Conservation (phyloP, 2,329 filamentous ascomycete species). For the Catunica adiposa region DNA sequence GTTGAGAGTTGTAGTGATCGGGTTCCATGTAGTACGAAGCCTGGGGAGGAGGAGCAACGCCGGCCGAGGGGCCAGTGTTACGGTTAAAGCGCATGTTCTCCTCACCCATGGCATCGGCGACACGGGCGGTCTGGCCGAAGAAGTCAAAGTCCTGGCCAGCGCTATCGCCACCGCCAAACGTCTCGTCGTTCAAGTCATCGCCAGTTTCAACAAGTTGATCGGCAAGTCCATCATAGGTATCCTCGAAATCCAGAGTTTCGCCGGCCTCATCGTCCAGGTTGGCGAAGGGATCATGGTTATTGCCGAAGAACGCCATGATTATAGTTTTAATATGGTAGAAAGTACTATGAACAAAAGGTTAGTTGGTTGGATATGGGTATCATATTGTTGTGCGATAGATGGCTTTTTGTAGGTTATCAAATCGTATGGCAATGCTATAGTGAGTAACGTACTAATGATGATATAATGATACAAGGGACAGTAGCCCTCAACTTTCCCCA, state of each 20-base stretch:
- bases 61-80: conserved; percentile 36
- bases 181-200: conserved; percentile 94
- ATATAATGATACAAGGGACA: too few relatives aligned
- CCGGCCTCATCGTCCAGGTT: conserved; percentile 50
- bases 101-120: conserved; percentile 72
- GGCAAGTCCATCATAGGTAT: conserved; percentile 90
- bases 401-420: too few relatives aligned
- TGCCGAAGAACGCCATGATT: conserved; percentile 82
- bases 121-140: conserved; percentile 79
- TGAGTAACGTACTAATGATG: too few relatives aligned
- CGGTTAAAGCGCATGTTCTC: conserved; percentile 75
- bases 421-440: too few relatives aligned
- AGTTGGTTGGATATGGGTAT: not conserved
- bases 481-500: too few relatives aligned
- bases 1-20: conserved; percentile 27
- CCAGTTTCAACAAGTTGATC: conserved; percentile 81
- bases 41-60: conserved; percentile 19
- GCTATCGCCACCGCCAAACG: conserved; percentile 47
- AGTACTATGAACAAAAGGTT: not conserved
- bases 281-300: conserved; percentile 76
- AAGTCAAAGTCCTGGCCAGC: conserved; percentile 95
- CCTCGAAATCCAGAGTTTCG: conserved; percentile 64
- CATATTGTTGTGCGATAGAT: too few relatives aligned
- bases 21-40: conserved; percentile 12
- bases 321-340: not conserved